phyloP scores from a whole-genome alignment of 2,329 filamentous ascomycete genomes.

The Aureobasidium sp. region DNA sequence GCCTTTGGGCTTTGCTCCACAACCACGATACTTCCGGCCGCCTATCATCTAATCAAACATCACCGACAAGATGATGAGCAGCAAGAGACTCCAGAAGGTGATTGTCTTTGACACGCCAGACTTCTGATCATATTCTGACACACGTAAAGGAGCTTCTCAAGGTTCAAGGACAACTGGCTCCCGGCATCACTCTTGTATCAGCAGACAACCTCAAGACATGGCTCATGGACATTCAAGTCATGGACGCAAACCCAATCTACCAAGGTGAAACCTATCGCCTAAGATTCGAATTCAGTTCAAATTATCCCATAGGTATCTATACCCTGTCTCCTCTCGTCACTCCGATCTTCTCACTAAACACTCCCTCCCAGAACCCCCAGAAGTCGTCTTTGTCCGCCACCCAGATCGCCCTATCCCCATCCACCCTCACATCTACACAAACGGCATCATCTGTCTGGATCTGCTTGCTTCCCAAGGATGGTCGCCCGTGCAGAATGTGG shows the following conservation, averaged over 20 bases:
- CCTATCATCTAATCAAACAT: neutral
- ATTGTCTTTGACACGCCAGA: neutral
- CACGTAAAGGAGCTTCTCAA: conserved; percentile 20
- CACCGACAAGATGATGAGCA: conserved; percentile 21
- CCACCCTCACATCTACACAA: conserved; percentile 96
- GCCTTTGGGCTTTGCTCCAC: neutral
- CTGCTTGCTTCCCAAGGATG: conserved; percentile 81
- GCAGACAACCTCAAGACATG: conserved; percentile 82
- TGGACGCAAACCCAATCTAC: conserved; percentile 88
- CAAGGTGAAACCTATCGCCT: conserved; percentile 69
- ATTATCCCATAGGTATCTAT: conserved; percentile 77
- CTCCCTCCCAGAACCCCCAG: conserved; percentile 66
- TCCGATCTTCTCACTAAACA: neutral
- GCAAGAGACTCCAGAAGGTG: conserved; percentile 39
- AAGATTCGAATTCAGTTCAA: conserved; percentile 74
- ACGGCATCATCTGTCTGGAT: conserved; percentile 97
- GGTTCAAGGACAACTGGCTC: conserved; percentile 51
- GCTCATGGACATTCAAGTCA: conserved; percentile 83
- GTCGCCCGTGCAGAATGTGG: conserved; percentile 94
- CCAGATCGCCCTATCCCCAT: conserved; percentile 64
- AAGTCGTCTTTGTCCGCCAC: conserved; percentile 72
- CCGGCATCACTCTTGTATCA: conserved; percentile 68
- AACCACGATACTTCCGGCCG: neutral
- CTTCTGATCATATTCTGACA: neutral
- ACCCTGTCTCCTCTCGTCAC: neutral